Evolutionary conservation across 2,329 filamentous ascomycete species (phyloP).

Genomic region (Cytospora schulzeri): DNA sequence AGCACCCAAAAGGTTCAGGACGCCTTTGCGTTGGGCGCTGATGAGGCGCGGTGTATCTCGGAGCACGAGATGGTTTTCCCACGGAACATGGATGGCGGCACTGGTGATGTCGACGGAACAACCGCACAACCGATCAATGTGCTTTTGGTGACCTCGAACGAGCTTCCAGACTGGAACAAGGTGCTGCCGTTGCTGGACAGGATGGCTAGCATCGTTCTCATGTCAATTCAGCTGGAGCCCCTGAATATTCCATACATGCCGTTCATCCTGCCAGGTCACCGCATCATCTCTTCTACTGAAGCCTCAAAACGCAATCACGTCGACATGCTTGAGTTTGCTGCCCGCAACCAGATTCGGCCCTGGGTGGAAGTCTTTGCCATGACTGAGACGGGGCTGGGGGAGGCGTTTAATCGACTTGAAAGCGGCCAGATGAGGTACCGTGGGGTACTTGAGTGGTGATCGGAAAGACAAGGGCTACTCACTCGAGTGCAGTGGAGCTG

Average conservation of each 20-base stretch:
- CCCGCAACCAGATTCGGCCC: conserved; percentile 26
- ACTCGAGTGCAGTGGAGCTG: conserved; percentile 35
- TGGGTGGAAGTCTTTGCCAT: conserved; percentile 29
- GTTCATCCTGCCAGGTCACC: conserved; percentile 25
- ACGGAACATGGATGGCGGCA: neutral
- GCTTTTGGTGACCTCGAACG: conserved; percentile 19
- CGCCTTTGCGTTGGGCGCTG: conserved; percentile 26
- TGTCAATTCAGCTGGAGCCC: conserved; percentile 24
- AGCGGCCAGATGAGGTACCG: conserved; percentile 28
- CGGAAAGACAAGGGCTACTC: neutral
- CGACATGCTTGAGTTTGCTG: conserved; percentile 27
- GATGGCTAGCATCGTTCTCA: conserved; percentile 23
- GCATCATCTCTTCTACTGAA: conserved; percentile 26
- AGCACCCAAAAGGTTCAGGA: conserved; percentile 14
- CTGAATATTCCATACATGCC: conserved; percentile 25
- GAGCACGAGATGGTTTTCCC: neutral
- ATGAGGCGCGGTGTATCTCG: conserved; percentile 21
- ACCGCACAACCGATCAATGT: conserved; percentile 10
- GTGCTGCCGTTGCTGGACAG: conserved; percentile 14
- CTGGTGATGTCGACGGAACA: neutral
- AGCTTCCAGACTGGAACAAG: conserved; percentile 19
- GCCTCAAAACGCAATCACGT: conserved; percentile 28
- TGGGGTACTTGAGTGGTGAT: conserved; percentile 26
- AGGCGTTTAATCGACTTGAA: conserved; percentile 27
- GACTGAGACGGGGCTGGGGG: conserved; percentile 24